Evolutionary conservation across 2,329 filamentous ascomycete genomes (phyloP).

Genomic region (Cordyceps militaris): DNA sequence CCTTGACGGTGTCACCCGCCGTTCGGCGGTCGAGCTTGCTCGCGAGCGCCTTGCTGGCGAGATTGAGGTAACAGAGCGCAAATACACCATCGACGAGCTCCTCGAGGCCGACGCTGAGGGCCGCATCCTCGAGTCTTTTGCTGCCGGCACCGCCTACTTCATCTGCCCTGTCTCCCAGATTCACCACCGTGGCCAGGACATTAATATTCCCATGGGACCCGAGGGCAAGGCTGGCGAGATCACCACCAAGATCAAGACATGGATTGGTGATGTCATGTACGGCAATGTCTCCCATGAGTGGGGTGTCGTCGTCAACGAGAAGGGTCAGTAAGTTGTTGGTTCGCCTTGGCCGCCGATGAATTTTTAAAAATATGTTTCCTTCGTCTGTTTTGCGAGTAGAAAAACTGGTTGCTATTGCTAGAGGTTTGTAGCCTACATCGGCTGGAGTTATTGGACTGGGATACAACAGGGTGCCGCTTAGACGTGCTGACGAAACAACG

Average conservation of each 20-base stretch:
- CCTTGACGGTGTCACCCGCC: slow-evolving; percentile 79
- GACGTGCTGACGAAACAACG: neutral
- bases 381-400: slow-evolving; percentile 1
- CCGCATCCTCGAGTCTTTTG: slow-evolving; percentile 76
- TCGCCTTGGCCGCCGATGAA: neutral
- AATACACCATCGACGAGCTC: slow-evolving; percentile 76
- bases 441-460: slow-evolving; percentile 12
- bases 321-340: slow-evolving; percentile 27
- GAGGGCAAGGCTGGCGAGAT: slow-evolving; percentile 43
- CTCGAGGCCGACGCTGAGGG: slow-evolving; percentile 66
- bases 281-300: slow-evolving; percentile 61
- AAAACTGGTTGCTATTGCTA: slow-evolving; percentile 5
- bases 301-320: slow-evolving; percentile 61
- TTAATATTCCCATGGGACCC: slow-evolving; percentile 54
- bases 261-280: slow-evolving; percentile 69
- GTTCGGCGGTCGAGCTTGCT: slow-evolving; percentile 69
- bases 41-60: slow-evolving; percentile 52
- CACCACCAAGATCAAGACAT: slow-evolving; percentile 57
- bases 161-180: slow-evolving; percentile 62
- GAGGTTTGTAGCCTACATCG: slow-evolving; percentile 10
- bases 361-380: neutral
- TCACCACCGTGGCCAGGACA: slow-evolving; percentile 57
- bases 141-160: slow-evolving; percentile 78
- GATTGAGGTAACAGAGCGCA: slow-evolving; percentile 70
- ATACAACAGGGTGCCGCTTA: slow-evolving; percentile 2